Conservation (phyloP, 306 rosid species). For the Gleditsia sinensis region DNA sequence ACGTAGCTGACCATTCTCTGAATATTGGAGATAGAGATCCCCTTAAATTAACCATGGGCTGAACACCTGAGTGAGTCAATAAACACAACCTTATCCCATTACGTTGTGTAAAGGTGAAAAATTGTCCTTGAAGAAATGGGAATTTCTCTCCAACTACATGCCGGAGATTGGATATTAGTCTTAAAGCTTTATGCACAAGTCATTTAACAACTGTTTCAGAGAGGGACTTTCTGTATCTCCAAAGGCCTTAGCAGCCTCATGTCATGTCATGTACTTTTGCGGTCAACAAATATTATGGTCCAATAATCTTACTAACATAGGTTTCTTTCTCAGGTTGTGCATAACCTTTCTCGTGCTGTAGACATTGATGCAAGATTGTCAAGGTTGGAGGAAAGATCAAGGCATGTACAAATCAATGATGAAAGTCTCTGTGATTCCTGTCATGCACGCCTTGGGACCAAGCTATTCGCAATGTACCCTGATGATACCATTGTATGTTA, state of each 20-base stretch:
- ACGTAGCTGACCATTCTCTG: not conserved
- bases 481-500: conserved; percentile 91
- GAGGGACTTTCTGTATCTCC: too few relatives aligned
- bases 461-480: conserved; percentile 97
- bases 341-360: conserved; percentile 81
- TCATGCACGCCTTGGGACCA: conserved; percentile 95
- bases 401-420: conserved; percentile 90
- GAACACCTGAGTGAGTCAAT: not conserved
- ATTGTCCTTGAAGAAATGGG: not conserved
- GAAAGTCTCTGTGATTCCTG: conserved; percentile 97
- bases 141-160: too few relatives aligned
- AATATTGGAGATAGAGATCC: not conserved
- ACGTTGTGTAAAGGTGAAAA: not conserved
- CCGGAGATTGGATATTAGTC: too few relatives aligned
- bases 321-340: conserved; percentile 72
- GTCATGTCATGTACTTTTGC: not conserved
- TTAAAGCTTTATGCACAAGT: too few relatives aligned
- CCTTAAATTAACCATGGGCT: not conserved
- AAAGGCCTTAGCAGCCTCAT: not conserved
- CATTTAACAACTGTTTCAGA: too few relatives aligned
- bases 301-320: conserved; percentile 4
- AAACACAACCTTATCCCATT: not conserved
- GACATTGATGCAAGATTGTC: conserved; percentile 90
- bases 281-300: conserved; percentile 12
- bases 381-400: conserved; percentile 94